These are phyloP conservation scores for Aspergillus ruber DNA, from an alignment of 2,329 filamentous ascomycete genomes.

Conservation along the genomic window DNA sequence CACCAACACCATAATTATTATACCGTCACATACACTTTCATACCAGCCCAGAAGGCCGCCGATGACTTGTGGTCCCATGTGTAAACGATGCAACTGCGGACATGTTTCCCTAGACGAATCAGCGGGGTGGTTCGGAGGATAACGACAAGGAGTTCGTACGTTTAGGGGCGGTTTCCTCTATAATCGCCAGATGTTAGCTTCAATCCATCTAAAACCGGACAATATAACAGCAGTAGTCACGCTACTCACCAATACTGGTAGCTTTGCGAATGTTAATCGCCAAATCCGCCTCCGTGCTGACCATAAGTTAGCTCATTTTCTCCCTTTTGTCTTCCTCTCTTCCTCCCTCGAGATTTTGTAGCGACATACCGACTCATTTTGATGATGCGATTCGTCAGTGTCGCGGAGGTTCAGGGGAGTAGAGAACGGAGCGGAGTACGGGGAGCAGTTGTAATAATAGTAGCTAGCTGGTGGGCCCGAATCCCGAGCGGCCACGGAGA, in stretches of 20 bases:
- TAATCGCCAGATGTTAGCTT: constrained; percentile 11
- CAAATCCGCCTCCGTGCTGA: constrained; percentile 57
- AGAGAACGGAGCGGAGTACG: constrained; percentile 4
- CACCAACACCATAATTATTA: not conserved
- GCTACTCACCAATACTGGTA: constrained; percentile 51
- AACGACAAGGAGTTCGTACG: constrained; percentile 37
- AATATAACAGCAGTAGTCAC: constrained; percentile 2
- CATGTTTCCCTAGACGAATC: constrained; percentile 66
- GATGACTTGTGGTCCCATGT: constrained; percentile 99
- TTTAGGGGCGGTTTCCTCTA: constrained; percentile 62
- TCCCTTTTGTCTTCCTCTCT: not conserved
- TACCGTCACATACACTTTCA: constrained; percentile 75
- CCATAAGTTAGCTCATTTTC: constrained; percentile 1
- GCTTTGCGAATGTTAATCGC: constrained; percentile 63
- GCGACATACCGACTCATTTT: constrained; percentile 55
- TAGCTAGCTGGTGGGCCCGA: constrained; percentile 14
- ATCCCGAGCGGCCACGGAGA: constrained; percentile 2
- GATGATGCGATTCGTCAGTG: constrained; percentile 42
- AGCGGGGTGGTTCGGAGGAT: constrained; percentile 3
- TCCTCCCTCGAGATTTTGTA: constrained; percentile 1
- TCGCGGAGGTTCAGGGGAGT: constrained; percentile 16
- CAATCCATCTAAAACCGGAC: constrained; percentile 4
- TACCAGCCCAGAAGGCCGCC: constrained; percentile 89
- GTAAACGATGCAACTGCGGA: constrained; percentile 94
- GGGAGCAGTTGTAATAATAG: not conserved